Base-by-base conservation (phyloP, 140 eudicot species). In the Cichorium intybus region DNA sequence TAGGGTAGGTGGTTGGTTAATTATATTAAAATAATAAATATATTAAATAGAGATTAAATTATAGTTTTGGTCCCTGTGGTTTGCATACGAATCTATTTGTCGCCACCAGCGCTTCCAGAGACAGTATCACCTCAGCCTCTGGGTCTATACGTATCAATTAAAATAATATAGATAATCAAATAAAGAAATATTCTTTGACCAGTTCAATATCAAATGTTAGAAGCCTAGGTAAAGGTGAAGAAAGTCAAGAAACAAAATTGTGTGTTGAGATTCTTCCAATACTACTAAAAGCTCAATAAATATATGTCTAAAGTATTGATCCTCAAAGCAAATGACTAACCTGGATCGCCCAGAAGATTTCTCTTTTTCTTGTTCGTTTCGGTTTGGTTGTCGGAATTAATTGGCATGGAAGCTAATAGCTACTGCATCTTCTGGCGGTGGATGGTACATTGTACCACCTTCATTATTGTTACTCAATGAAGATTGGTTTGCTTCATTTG, bases 311-410 rank as follows among this genome's bases (percentile, higher is more conserved):
- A 1, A 37, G 10, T 11, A 37, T 37, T 37, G 45, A 37, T 37
- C 6, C n/a, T 6, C 7, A 11, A 3, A 37, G 8, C 3, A 37
- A 7, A 37, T 37, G 20, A 37, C 15, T 17, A 64, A 82, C 95
- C 95, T 68, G 95, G 95, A 69, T 86, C 77, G n/a, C 95, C 95
- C 4, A 90, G 90, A 23, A 80, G 90, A 64, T 80, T 86, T 86
- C 95, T 80, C 57, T 78, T 83, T 77, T 77, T 86, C 83, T 86
- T 85, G 59, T 60, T 34, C 18, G 87, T 18, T 53, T 60, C 83
- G 27, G 71, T 33, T 66, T 57, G 74, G 60, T 34, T 72, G 41
- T 31, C 39, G 62, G 64, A 59, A 47, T 57, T 75, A 51, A 51
- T 34, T 58, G 64, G 66, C 66, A 72, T 56, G n/a, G 83, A 56